These are phyloP conservation scores for Dujonia santamariae DNA, from an alignment of 1,139 yeast species.

Conservation along the genomic window DNA sequence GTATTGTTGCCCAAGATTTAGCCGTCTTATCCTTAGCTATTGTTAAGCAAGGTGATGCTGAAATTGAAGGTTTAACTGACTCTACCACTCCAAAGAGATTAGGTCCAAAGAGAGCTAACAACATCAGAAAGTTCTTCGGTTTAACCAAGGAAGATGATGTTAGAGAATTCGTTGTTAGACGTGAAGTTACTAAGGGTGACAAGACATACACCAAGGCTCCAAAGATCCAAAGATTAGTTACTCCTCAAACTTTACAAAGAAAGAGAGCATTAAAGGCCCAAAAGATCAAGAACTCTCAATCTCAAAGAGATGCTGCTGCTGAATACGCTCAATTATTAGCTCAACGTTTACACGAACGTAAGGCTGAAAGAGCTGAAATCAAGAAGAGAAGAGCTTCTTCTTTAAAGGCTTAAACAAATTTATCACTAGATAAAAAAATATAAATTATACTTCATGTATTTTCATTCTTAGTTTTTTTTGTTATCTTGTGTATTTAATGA, in stretches of 20 bases:
- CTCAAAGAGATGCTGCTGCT: slow-evolving; percentile 99
- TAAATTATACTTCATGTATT: not conserved
- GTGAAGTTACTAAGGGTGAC: slow-evolving; percentile 97
- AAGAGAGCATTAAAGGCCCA: slow-evolving; percentile 95
- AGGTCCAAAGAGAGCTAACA: slow-evolving; percentile 99
- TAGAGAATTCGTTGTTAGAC: slow-evolving; percentile 93
- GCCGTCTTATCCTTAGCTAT: slow-evolving; percentile 91
- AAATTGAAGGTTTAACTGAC: slow-evolving; percentile 95
- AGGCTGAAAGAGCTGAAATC: slow-evolving; percentile 97
- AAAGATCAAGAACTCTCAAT: slow-evolving; percentile 96
- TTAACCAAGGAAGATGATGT: slow-evolving; percentile 97
- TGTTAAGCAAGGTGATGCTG: slow-evolving; percentile 96
- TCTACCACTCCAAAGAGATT: slow-evolving; percentile 95
- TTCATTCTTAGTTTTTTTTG: not conserved
- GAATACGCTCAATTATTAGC: slow-evolving; percentile 99
- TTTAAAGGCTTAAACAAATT: slow-evolving; percentile 65
- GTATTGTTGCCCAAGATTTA: slow-evolving; percentile 96
- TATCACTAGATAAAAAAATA: not conserved
- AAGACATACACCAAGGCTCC: slow-evolving; percentile 99
- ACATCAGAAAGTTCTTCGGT: slow-evolving; percentile 99
- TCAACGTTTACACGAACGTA: slow-evolving; percentile 96
- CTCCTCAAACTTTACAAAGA: slow-evolving; percentile 99
- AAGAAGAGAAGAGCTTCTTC: slow-evolving; percentile 99
- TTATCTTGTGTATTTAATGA: slow-evolving; percentile 1
- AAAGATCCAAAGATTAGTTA: slow-evolving; percentile 98